Conservation (phyloP, 139 green algal genomes). For the Mesotaenium endlicherianum region DNA sequence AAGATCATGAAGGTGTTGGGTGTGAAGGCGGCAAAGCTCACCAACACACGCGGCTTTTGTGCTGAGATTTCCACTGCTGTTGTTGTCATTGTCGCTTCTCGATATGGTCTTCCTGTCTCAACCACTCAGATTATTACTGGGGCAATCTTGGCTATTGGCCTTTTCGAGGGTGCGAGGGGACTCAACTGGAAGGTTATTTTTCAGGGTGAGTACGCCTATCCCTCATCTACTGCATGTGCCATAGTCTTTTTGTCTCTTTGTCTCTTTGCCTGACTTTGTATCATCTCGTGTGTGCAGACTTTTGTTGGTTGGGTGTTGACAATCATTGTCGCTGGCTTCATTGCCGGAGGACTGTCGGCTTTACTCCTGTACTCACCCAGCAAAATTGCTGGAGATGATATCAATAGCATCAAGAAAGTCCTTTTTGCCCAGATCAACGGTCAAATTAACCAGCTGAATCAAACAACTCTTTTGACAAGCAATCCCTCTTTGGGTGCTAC, state of each 20-base stretch:
- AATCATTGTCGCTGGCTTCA: constrained; percentile 49
- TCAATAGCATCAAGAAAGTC: not conserved
- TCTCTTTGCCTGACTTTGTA: too few relatives aligned
- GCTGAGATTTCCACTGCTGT: constrained; percentile 63
- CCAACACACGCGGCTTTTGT: constrained; percentile 65
- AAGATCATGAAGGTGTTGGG: constrained; percentile 69
- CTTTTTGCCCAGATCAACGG: not conserved
- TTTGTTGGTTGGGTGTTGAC: constrained; percentile 61
- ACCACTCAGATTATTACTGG: constrained; percentile 74
- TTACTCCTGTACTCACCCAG: not conserved
- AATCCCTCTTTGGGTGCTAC: too few relatives aligned
- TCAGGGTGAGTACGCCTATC: constrained; percentile 12
- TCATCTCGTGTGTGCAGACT: too few relatives aligned
- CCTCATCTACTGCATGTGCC: too few relatives aligned
- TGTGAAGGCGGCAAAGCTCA: constrained; percentile 66
- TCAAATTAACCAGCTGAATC: not conserved
- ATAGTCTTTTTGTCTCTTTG: too few relatives aligned
- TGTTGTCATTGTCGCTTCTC: constrained; percentile 57
- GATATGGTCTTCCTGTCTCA: constrained; percentile 63
- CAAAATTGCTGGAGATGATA: constrained; percentile 11
- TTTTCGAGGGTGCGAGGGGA: constrained; percentile 56
- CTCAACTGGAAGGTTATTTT: constrained; percentile 14
- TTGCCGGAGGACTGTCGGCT: not conserved
- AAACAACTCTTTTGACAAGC: too few relatives aligned
- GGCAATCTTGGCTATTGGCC: constrained; percentile 58